A percentile compares a stretch with the other conserved stretches of the same genome.
phyloP scores from a whole-genome alignment of 176 grass and related monocot species.

The Phyllostachys edulis region DNA sequence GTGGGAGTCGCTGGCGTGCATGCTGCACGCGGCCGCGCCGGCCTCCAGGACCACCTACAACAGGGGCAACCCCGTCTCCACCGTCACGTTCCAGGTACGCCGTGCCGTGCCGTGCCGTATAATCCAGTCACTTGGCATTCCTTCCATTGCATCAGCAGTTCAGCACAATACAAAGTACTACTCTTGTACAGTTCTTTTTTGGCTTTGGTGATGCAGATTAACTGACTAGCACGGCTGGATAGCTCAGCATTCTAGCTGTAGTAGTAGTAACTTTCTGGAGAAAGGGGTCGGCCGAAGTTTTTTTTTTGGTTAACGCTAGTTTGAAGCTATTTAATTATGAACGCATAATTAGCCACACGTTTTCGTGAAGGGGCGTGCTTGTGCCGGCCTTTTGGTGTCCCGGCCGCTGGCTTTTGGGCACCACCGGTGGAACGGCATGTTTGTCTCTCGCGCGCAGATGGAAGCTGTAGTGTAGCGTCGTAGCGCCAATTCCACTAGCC shows the following conservation, averaged over 20 bases:
- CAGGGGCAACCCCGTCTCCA: conserved; percentile 51
- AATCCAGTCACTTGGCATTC: neutral
- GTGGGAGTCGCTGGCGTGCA: conserved; percentile 93
- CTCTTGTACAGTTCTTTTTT: too few species aligned
- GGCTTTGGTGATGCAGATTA: neutral
- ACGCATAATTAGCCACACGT: neutral
- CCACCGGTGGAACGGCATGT: conserved; percentile 22
- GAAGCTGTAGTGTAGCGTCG: neutral
- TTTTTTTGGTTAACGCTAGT: neutral
- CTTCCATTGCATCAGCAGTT: neutral
- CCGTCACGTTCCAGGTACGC: conserved; percentile 82
- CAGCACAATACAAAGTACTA: neutral
- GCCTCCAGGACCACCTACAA: conserved; percentile 53
- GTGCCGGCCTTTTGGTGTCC: conserved; percentile 43
- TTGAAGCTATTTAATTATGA: neutral
- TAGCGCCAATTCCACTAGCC: neutral
- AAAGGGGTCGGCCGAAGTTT: neutral
- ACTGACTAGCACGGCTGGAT: neutral
- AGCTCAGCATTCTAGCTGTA: neutral
- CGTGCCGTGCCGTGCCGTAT: neutral
- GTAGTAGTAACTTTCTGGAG: neutral
- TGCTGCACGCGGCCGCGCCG: conserved; percentile 77
- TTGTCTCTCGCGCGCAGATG: conserved; percentile 12
- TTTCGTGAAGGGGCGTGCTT: conserved; percentile 1
- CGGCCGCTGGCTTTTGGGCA: conserved; percentile 39